phyloP scores from a whole-genome alignment of 1,284 basidiomycete species.

The Trametes hirsuta region DNA sequence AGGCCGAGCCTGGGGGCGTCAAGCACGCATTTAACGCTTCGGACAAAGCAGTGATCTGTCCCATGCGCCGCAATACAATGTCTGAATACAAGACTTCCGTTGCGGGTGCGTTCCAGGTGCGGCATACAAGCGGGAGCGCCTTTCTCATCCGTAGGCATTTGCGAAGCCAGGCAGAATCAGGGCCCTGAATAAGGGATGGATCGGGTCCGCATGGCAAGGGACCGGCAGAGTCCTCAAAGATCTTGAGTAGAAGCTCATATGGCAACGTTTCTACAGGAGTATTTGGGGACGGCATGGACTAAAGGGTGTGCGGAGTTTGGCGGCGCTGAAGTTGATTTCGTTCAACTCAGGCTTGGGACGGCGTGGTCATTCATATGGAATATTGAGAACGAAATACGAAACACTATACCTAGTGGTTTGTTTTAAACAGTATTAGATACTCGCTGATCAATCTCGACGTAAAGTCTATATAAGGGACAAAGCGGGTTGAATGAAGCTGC shows the following conservation, averaged over 20 bases:
- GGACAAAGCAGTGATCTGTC: constrained; percentile 1
- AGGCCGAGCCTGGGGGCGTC: not conserved
- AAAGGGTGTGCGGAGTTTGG: too few relatives aligned
- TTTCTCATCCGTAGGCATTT: not conserved
- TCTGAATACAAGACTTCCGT: constrained; percentile 5
- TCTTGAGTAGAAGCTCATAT: not conserved
- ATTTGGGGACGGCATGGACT: too few relatives aligned
- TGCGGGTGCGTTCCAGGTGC: not conserved
- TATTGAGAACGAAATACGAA: too few relatives aligned
- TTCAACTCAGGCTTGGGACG: too few relatives aligned
- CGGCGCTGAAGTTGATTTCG: too few relatives aligned
- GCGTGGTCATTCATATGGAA: too few relatives aligned
- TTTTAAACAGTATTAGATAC: too few relatives aligned
- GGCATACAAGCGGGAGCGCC: constrained; percentile 7
- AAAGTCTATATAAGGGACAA: too few relatives aligned
- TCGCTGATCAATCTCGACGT: too few relatives aligned
- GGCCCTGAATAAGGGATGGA: not conserved
- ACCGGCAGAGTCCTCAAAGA: not conserved
- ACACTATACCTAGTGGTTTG: too few relatives aligned
- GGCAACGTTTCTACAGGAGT: not conserved
- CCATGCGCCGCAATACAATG: constrained; percentile 4
- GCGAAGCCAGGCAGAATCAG: not conserved
- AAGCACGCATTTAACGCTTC: not conserved
- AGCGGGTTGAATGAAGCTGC: too few relatives aligned
- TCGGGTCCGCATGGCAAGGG: not conserved